Percentiles rank a stretch among this genome's conserved stretches.
These are phyloP conservation scores for Apiospora aurea DNA, from an alignment of 2,329 filamentous ascomycete species.

Conservation along the genomic window DNA sequence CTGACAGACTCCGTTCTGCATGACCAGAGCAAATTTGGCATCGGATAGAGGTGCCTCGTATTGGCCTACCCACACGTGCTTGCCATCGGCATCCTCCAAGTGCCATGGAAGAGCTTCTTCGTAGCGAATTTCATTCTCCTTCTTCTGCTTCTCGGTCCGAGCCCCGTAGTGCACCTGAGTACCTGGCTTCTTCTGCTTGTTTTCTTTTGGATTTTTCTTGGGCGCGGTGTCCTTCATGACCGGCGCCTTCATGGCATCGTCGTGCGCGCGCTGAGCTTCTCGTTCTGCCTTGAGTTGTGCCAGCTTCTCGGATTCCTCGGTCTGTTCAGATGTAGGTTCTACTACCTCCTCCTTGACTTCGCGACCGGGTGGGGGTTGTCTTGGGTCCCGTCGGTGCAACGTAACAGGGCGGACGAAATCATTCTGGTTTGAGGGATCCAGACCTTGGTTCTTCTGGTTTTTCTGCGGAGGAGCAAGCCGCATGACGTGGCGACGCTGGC, in stretches of 20 bases:
- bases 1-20: slow-evolving; percentile 73
- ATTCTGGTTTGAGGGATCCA: slow-evolving; percentile 73
- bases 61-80: slow-evolving; percentile 90
- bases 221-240: slow-evolving; percentile 66
- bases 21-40: slow-evolving; percentile 80
- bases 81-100: slow-evolving; percentile 93
- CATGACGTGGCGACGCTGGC: slow-evolving; percentile 86
- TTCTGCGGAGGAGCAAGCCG: slow-evolving; percentile 67
- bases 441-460: slow-evolving; percentile 62
- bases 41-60: slow-evolving; percentile 91
- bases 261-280: slow-evolving; percentile 84
- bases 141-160: slow-evolving; percentile 80
- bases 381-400: slow-evolving; percentile 87
- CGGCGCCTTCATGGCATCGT: slow-evolving; percentile 92
- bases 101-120: slow-evolving; percentile 98
- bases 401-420: slow-evolving; percentile 90
- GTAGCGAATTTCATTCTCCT: slow-evolving; percentile 76
- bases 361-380: slow-evolving; percentile 69
- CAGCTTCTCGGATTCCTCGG: slow-evolving; percentile 66
- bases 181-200: slow-evolving; percentile 77
- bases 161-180: slow-evolving; percentile 87
- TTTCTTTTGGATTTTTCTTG: slow-evolving; percentile 53
- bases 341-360: slow-evolving; percentile 66
- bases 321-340: slow-evolving; percentile 54
- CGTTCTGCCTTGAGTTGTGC: slow-evolving; percentile 80